Base-by-base conservation (phyloP, 495 filamentous ascomycete genomes). In the Penicillium ochrochloron region DNA sequence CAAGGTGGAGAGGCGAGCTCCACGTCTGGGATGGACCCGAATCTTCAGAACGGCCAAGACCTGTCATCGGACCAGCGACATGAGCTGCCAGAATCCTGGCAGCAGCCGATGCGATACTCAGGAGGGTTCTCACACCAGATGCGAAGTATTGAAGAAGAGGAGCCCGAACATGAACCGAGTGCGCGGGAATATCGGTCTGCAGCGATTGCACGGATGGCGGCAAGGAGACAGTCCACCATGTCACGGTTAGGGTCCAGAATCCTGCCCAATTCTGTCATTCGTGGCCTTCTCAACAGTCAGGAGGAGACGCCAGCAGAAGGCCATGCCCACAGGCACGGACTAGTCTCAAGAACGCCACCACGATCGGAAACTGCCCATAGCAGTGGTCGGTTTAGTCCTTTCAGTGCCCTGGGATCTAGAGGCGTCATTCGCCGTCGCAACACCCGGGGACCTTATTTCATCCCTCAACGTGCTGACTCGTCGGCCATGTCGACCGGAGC, bases 151-250 rank as follows among this genome's bases (percentile, higher is more conserved):
- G 69, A 75, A 46, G 76, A 80, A 41, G 77, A 80, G 31, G 67
- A 52, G 12, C 46, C 67, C 27, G 71, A 76, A 23, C 52, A 69
- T 56, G 76, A 75, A 35, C 50, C 61, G 10, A 59, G 61, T 34
- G 65, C 73, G 14, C 74, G 72, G 3, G 78, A 76, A 31, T 69
- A 73, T 31, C 76, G 76, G 27, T 72, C 72, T 12, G 73, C 78
- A 33, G 76, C 75, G 7, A 68, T 79, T 27, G 73, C 78, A 53
- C 76, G 79, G 37, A 75, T 80, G 71, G 69, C 79, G 60, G 79
- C 82, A 15, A 77, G 82, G 64, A 77, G 81, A 57, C 82, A 80
- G 60, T 83, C 83, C 12, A 80, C 79, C 15, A 81, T 85, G 75
- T 83, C 83, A 55, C 73, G 83, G 11, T 62, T 85, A 33, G 80